Evolutionary conservation across 257 asterid species (phyloP), one percentile per base, ranked within the genome.

Genomic region (Haberlea rhodopensis): DNA sequence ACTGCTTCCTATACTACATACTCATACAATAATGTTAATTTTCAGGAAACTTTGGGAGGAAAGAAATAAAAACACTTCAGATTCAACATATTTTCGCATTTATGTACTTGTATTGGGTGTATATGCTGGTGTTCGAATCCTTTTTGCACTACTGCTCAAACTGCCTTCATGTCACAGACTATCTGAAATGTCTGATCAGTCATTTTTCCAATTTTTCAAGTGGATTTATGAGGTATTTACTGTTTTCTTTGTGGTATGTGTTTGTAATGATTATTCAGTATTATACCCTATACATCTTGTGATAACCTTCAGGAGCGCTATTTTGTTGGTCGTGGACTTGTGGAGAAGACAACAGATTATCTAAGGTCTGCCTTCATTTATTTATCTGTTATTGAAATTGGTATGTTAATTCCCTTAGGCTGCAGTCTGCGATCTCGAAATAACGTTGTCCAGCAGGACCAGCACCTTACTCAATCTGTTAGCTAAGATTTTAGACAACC

Each of bases 281-380:
- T 45, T 31, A 6, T 13, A 27, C 21, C 6, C 29, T 19, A 11
- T 51, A 20, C 15, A 8, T 49, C 59, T 26, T 45, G 60, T 72
- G 51, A 52, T 66, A 68, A 52, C 66, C 62, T 81, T 62, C 90
- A 92, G 99, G 99, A 92, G 72, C 92, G 99, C 72, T 92, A 92
- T 70, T 92, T 92, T 79, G 99, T 92, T 62, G 99, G 99, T 52
- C 96, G 99, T 45, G 99, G 99, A 73, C 99, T 92, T 79, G 97
- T 90, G 34, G 99, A 92, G 65, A 87, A 75, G 71, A 75, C 88
- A 63, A 82, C 90, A 0, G 99, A 92, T 68, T 92, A 92, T 66
- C 56, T 92, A 60, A 83, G 97, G 99, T 92, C 60, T 73, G 88
- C 58, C 60, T 45, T 61, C n/a, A n/a, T 37, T 37, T 37, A 37